phyloP scores from a whole-genome alignment of 1,139 yeast genomes.

The Blastobotrys ciferrii region DNA sequence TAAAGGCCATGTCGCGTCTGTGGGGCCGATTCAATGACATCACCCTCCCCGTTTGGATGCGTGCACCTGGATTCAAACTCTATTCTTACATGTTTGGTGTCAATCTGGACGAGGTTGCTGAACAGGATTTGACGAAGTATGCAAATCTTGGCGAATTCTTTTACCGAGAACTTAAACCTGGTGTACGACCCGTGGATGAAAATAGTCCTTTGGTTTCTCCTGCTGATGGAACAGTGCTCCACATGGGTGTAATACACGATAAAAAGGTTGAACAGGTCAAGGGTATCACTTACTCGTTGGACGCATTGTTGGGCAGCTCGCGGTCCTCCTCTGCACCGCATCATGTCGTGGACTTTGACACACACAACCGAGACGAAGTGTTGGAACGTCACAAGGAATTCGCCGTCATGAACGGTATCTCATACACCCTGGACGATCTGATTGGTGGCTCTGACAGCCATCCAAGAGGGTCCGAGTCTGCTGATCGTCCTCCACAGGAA shows the following conservation, averaged over 20 bases:
- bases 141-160: constrained; percentile 87
- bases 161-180: constrained; percentile 77
- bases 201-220: constrained; percentile 73
- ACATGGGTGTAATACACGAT: constrained; percentile 73
- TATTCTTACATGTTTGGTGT: constrained; percentile 85
- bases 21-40: constrained; percentile 93
- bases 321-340: constrained; percentile 58
- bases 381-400: constrained; percentile 66
- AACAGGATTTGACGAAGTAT: constrained; percentile 71
- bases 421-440: constrained; percentile 67
- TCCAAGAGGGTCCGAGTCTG: neutral
- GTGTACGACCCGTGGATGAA: constrained; percentile 69
- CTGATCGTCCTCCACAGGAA: constrained; percentile 14
- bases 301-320: constrained; percentile 71
- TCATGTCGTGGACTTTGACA: constrained; percentile 49
- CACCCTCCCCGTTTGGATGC: constrained; percentile 81
- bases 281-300: constrained; percentile 90
- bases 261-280: constrained; percentile 91
- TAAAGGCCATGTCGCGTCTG: constrained; percentile 83
- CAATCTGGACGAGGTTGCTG: constrained; percentile 83
- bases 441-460: constrained; percentile 46
- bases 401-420: constrained; percentile 74
- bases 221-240: constrained; percentile 87
- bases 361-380: constrained; percentile 43
- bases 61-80: constrained; percentile 76